These are phyloP conservation scores for Coniochaeta ligniaria DNA, from an alignment of 2,329 filamentous ascomycete species.

Conservation along the genomic window DNA sequence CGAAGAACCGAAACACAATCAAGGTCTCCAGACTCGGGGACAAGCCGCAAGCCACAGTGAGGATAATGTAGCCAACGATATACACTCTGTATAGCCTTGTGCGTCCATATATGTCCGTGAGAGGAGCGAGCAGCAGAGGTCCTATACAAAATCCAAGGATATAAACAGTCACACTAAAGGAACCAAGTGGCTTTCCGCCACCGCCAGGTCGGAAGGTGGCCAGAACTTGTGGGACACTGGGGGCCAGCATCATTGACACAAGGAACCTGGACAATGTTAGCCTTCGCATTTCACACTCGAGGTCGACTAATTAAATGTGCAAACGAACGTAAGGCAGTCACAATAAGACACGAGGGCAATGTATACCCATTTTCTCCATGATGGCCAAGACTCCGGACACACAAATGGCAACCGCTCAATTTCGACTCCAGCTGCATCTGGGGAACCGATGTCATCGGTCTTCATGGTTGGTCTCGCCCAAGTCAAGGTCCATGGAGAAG, in stretches of 20 bases:
- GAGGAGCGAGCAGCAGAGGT: not conserved
- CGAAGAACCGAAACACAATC: not conserved
- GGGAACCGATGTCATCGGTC: not conserved
- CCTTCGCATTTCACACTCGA: not conserved
- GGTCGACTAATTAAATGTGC: not conserved
- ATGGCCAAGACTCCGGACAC: not conserved
- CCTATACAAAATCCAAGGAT: not conserved
- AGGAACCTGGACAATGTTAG: not conserved
- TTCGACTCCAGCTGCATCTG: not conserved
- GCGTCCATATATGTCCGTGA: not conserved
- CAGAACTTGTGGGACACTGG: not conserved
- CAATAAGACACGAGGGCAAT: not conserved
- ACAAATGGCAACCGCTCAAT: not conserved
- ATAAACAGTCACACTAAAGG: not conserved
- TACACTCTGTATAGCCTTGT: not conserved
- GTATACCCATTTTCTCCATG: not conserved
- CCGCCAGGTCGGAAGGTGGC: not conserved
- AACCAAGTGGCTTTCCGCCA: not conserved
- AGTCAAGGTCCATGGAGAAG: not conserved
- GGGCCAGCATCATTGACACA: not conserved
- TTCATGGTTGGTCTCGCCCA: not conserved
- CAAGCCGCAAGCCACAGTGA: not conserved
- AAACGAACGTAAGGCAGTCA: not conserved
- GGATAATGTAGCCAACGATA: not conserved
- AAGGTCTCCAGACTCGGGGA: not conserved